These are phyloP conservation scores for Plenodomus tracheiphilus DNA, from an alignment of 2,329 filamentous ascomycete genomes.

Conservation along the genomic window DNA sequence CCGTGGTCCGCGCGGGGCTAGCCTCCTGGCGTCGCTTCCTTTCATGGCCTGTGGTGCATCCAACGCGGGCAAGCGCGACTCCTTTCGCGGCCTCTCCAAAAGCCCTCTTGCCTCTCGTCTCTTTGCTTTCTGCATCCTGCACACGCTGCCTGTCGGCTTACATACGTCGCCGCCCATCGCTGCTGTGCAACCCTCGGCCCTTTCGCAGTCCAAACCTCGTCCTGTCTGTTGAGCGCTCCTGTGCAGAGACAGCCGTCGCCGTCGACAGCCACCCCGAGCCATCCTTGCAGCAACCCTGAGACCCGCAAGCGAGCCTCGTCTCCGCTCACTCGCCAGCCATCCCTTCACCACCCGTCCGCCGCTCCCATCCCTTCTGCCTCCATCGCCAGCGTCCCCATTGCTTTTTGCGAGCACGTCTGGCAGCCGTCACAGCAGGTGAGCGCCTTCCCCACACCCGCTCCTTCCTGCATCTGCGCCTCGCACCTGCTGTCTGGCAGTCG, in stretches of 20 bases:
- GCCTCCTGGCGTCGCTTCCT: constrained; percentile 22
- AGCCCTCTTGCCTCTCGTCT: constrained; percentile 10
- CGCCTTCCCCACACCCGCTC: neutral
- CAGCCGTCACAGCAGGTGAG: neutral
- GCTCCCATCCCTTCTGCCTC: constrained; percentile 2
- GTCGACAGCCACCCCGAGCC: constrained; percentile 27
- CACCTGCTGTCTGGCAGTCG: constrained; percentile 3
- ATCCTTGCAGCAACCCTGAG: constrained; percentile 33
- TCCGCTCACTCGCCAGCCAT: constrained; percentile 31
- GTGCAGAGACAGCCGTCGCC: constrained; percentile 5
- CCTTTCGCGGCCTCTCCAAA: constrained; percentile 25
- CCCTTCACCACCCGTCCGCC: constrained; percentile 26
- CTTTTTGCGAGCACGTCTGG: neutral
- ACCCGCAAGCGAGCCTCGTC: constrained; percentile 36
- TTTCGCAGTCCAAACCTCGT: constrained; percentile 6
- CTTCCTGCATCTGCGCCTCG: constrained; percentile 1
- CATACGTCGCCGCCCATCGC: constrained; percentile 18
- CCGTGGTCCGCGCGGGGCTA: constrained; percentile 15
- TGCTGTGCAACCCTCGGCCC: constrained; percentile 28
- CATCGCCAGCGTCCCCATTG: neutral
- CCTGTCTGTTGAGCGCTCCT: constrained; percentile 16
- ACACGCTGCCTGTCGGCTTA: constrained; percentile 13
- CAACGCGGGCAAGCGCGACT: constrained; percentile 21
- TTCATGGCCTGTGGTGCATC: constrained; percentile 16
- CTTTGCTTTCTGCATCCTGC: constrained; percentile 16